A percentile compares a stretch with the other conserved stretches of the same genome.
These are phyloP conservation scores for Serendipita indica DNA, from an alignment of 768 basidiomycete species.

Conservation along the genomic window DNA sequence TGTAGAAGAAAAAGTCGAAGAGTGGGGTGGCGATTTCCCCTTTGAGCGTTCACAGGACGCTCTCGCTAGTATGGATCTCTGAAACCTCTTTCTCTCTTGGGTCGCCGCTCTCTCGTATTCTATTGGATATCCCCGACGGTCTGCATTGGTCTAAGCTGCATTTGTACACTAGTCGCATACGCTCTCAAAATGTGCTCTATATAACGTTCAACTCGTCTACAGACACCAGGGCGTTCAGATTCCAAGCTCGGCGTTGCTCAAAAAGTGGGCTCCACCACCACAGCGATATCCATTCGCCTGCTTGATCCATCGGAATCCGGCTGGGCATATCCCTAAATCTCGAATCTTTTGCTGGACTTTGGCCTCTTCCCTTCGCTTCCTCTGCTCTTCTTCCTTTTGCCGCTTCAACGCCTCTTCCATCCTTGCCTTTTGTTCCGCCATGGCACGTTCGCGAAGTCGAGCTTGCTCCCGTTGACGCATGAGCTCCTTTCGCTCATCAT, in stretches of 20 bases:
- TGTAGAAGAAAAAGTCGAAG: not conserved
- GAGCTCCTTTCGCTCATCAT: conserved; percentile 13
- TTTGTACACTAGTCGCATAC: not conserved
- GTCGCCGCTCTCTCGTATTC: not conserved
- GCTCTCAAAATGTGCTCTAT: not conserved
- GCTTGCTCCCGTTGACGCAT: conserved; percentile 21
- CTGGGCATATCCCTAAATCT: conserved; percentile 35
- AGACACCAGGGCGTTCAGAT: conserved; percentile 13
- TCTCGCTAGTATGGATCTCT: not conserved
- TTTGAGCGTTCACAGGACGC: not conserved
- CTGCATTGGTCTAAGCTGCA: too few relatives aligned
- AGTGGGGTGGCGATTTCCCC: not conserved
- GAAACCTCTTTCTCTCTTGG: not conserved
- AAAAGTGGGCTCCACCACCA: conserved; percentile 31
- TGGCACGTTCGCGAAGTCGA: conserved; percentile 20
- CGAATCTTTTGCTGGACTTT: conserved; percentile 30
- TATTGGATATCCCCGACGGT: not conserved
- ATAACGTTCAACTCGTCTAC: not conserved
- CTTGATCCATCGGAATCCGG: conserved; percentile 33
- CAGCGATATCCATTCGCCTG: conserved; percentile 31
- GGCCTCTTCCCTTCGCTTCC: conserved; percentile 26
- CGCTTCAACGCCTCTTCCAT: conserved; percentile 20
- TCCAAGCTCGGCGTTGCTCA: conserved; percentile 22
- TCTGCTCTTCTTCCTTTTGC: conserved; percentile 19
- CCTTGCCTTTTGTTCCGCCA: conserved; percentile 20